Evolutionary conservation across 2,329 filamentous ascomycete species (phyloP), one percentile per base, ranked within the genome.

Genomic region (Ilyonectria destructans): DNA sequence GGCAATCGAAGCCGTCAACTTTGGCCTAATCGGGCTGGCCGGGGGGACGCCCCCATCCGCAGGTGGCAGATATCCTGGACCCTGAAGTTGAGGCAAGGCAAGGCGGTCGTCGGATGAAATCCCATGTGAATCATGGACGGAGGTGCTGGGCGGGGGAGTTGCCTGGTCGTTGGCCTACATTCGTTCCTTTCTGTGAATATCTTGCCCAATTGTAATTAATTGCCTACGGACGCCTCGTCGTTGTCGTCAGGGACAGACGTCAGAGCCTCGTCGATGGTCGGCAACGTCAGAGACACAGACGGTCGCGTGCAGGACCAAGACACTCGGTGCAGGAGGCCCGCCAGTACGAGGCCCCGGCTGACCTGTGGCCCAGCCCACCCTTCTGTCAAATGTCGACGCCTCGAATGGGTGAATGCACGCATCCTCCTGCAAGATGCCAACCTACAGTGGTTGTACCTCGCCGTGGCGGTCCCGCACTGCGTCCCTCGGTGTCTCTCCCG

Each of bases 321-420:
- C 52, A 56, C 48, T 46, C 17, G 58, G 55, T 43, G 26, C 49
- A 52, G 40, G 58, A 49, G 31, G 58, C 51, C 52, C 40, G 51
- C 40, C 51, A 48, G 59, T 62, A 55, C 49, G 55, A 60, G 45
- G 58, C 31, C 21, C 56, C 56, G 19, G 31, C 62, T 60, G 62
- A 65, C 43, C 21, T 40, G 29, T 17, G 45, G 45, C n/a, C 23
- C 19, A 31, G 17, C 57, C 40, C 40, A 37, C 57, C 43, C 23
- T 21, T 37, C 57, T 37, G 45, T 29, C 48, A 31, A 54, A 67
- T 64, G 67, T 71, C 59, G 71, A 57, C 69, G 65, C 65, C 57
- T 67, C 67, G 40, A 60, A 43, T 54, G 58, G 54, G 37, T 45
- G 45, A 21, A 62, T 45, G 60, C 51, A 43, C 15, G 51, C 59